Base-by-base conservation (phyloP, 192 early-diverging fungal species). In the Geranomyces michiganensis region DNA sequence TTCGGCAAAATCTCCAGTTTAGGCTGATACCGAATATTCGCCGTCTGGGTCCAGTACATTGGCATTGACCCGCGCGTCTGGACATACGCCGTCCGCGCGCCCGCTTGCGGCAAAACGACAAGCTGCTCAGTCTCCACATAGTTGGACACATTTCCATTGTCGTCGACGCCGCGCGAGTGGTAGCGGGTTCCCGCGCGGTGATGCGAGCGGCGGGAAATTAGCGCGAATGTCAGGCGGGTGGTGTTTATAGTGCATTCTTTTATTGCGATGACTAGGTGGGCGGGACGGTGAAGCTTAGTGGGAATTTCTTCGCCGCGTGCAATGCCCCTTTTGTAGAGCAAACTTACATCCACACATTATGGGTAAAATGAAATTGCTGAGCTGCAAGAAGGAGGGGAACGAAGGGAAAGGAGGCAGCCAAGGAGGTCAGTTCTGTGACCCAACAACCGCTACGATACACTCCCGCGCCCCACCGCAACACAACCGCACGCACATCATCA, bases 81-180 rank as follows among this genome's bases (percentile, higher is more conserved):
- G 33, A 97, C 91, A 81, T 94, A 94, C 0, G 94, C 86, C 9
- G 48, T 44, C 68, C 91, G 60, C 55, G 92, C 86, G 29, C 78
- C 77, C 13, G 80, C 78, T 29, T 87, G 87, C 36, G 36, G n/a
- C 58, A 84, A 84, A 61, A 90, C 77, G 7, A 94, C 85, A 56
- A 98, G 81, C 83, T 97, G 96, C 75, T 99, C 96, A 2, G 95
- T 98, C 81, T 99, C 97, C 10, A 94, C 93, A 78, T 88, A 97
- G 79, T 99, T 99, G 44, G 97, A 92, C 33, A 97, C 96, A 72
- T 96, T 90, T 30, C 96, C 97, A 2, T 91, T 66, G 48, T 84
- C 87, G 75, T 99, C 96, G 29, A 96, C 88, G 66, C 97, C 96
- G 56, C 97, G 90, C 33, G 91, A 90, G 75, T 97, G 91, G 76